Base-by-base conservation (phyloP, 495 filamentous ascomycete genomes). In the Neurospora intermedia region DNA sequence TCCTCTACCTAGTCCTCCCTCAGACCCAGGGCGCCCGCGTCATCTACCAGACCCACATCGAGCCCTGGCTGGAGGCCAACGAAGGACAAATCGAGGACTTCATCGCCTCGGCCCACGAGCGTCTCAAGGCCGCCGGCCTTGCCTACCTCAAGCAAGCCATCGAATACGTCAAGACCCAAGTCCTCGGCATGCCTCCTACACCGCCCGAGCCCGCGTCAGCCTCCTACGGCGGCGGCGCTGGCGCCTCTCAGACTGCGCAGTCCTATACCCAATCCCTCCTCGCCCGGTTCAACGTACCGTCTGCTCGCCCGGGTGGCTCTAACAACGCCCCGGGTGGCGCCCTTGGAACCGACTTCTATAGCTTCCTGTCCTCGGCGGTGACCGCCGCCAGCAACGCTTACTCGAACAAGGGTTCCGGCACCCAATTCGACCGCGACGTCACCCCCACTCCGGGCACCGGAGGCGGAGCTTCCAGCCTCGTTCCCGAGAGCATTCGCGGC, bases 1-100 rank as follows among this genome's bases (percentile, higher is more conserved):
- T 97, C 80, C 88, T 93, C 76, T 99, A 97, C 86, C 94, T 99
- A 74, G 93, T 99, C 74, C 90, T 97, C n/a, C 96, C 96, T 1
- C 94, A 97, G 81, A 94, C 92, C 48, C 94, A 98, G 79, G 96
- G 96, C 77, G 94, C 94, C 70, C 91, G 90, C 41, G 82, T 91
- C 71, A 85, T 98, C 75, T 99, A 98, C 83, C 87, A 92, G 77
- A 85, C 87, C 43, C 90, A 97, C 80, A 86, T 99, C 73, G 88
- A 96, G 78, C 96, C 96, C 3, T 96, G 94, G 84, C 89, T 99
- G 69, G 84, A 87, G 70, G 88, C 94, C 43, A 94, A 99, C 80
- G 96, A 99, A 81, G 82, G 84, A 20, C 89, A 94, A 73, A 98
- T 99, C 82, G 96, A 99, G 74, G 89, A 91, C 43, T 89, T 97